Evolutionary conservation across 495 filamentous ascomycete genomes (phyloP), one percentile per base, ranked within the genome.

Genomic region (Tuber indicum): DNA sequence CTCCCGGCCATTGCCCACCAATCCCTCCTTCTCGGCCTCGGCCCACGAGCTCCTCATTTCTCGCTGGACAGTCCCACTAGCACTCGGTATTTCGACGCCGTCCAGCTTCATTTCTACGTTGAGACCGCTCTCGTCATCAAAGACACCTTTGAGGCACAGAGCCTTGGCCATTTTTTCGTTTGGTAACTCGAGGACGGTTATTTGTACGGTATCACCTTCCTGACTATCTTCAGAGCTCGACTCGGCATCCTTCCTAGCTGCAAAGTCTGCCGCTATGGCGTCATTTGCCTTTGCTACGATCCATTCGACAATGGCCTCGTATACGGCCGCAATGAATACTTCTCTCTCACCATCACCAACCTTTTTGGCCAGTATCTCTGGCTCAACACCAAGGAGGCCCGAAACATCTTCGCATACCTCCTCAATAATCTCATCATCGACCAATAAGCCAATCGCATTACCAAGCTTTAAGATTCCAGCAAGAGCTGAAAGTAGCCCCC

Each of bases 51-150:
- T 89, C 79, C 91, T 89, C 92, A 97, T 96, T 83, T 97, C 94
- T 74, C 90, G 90, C 16, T 93, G 77, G 45, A 98, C 91, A 0
- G 96, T 96, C 74, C 90, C 90, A 12, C 92, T 92, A 7, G 89
- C 89, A 0, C 90, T 71, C 1, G 86, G 86, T 26, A 95, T 87
- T 44, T 91, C 87, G 41, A 99, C 89, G 23, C 96, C 96, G 80
- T 99, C 96, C 76, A 94, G 90, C 83, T 93, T 96, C 95, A 99
- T 98, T 84, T 99, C 96, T 1, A 91, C 89, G 79, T 98, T 97
- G 85, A 99, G 97, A 72, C 96, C 96, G n/a, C 91, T 85, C 44
- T 85, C 88, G 79, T 98, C 96, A 81, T 99, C 94, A 82, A 99
- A 98, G 46, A 98, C 90, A 5, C 92, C 92, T 72, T 93, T 90